phyloP scores from a whole-genome alignment of 2,329 filamentous ascomycete genomes.

The Cladosporium sp. region DNA sequence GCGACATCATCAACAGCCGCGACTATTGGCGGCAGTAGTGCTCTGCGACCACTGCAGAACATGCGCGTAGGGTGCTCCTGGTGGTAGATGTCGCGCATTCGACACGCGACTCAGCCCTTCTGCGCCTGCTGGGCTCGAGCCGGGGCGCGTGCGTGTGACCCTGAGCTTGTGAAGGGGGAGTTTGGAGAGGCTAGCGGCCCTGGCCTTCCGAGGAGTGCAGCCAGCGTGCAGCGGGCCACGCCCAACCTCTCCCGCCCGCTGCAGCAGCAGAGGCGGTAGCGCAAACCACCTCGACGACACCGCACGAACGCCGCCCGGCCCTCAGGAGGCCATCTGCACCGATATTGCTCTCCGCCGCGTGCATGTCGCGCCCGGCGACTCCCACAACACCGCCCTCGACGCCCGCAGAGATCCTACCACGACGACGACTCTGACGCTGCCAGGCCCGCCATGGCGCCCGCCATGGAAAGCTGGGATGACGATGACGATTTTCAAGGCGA shows the following conservation, averaged over 20 bases:
- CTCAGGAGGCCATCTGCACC: constrained; percentile 8
- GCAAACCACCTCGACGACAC: constrained; percentile 1
- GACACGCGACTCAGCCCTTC: neutral
- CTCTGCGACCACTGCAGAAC: neutral
- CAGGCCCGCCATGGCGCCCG: constrained; percentile 51
- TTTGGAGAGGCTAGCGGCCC: too few species aligned
- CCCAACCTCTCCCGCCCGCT: neutral
- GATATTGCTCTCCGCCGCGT: neutral
- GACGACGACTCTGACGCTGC: neutral
- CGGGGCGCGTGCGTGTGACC: neutral
- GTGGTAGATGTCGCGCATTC: neutral
- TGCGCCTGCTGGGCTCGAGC: neutral
- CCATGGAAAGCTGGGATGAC: constrained; percentile 66
- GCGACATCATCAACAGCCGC: neutral
- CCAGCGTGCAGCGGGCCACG: neutral
- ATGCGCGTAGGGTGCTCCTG: neutral
- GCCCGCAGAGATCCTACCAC: too few species aligned
- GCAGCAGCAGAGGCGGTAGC: neutral
- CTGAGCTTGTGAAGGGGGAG: too few species aligned
- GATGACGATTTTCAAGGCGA: constrained; percentile 57
- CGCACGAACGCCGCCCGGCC: neutral
- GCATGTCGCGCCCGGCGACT: constrained; percentile 11
- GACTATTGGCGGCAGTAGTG: neutral
- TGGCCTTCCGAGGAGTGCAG: too few species aligned
- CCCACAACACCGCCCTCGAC: neutral